Percentiles rank a stretch among this genome's conserved stretches.
These are phyloP conservation scores for Pythium grandisporangium DNA, from an alignment of 352 stramenopile genomes.

Conservation along the genomic window DNA sequence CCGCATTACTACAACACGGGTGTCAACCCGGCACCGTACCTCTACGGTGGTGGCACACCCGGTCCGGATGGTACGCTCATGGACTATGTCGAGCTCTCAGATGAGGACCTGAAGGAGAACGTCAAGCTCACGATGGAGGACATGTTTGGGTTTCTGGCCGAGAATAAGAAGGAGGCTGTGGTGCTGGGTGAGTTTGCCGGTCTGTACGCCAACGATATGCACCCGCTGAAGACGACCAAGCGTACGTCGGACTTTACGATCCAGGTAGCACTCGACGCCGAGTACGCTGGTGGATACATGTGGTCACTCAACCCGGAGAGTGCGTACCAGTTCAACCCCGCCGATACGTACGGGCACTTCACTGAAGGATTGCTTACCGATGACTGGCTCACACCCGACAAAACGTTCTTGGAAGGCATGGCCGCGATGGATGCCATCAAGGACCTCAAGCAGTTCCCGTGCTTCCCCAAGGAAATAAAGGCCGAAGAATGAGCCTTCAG, in stretches of 20 bases:
- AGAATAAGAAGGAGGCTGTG: conserved; percentile 33
- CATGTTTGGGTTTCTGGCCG: conserved; percentile 62
- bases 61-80: conserved; percentile 14
- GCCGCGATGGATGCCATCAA: conserved; percentile 36
- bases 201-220: conserved; percentile 46
- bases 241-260: conserved; percentile 64
- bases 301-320: conserved; percentile 73
- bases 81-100: conserved; percentile 42
- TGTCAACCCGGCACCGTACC: conserved; percentile 50
- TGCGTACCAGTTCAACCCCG: conserved; percentile 68
- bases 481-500: conserved; percentile 7
- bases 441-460: conserved; percentile 60
- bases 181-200: conserved; percentile 63
- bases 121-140: conserved; percentile 52
- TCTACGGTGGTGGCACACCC: conserved; percentile 38
- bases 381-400: conserved; percentile 64
- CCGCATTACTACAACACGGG: conserved; percentile 74
- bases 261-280: conserved; percentile 37
- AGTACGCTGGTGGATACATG: conserved; percentile 64
- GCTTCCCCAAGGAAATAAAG: conserved; percentile 23
- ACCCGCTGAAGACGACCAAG: conserved; percentile 43
- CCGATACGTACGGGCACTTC: conserved; percentile 47
- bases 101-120: conserved; percentile 38
- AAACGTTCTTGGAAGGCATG: conserved; percentile 47
- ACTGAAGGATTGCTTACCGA: conserved; percentile 55